Evolutionary conservation across 1,284 basidiomycete genomes (phyloP), one percentile per base, ranked within the genome.

Genomic region (Pseudozyma flocculosa): DNA sequence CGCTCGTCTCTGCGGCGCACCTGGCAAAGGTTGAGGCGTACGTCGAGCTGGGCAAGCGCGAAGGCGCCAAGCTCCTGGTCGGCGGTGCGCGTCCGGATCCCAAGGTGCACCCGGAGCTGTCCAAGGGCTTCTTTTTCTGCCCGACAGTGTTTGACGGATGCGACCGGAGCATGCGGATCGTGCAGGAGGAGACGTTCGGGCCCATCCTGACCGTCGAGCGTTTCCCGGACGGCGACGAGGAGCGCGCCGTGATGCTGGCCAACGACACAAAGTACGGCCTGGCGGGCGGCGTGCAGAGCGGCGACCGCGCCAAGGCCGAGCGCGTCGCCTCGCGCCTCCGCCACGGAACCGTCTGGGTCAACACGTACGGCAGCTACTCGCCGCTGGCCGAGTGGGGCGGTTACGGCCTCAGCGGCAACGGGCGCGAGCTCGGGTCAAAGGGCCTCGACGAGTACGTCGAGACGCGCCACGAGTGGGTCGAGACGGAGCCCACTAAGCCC

Each of bases 231-330:
- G 75, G 75, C 21, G 76, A 78, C 42, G 76, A 78, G 50, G 69
- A 64, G 37, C 55, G 45, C 13, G 76, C 76, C 8, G 45, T 76
- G 24, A 59, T 52, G 18, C 52, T 78, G 9, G 76, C 71, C 37
- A 78, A 78, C 48, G 76, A 78, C 49, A 78, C 76, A 38, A 70
- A 69, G 60, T 78, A 75, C 43, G 76, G 76, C 11, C 58, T 78
- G 10, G 74, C 74, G 0, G 76, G 69, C 24, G 76, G 73, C 37
- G 74, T 78, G 40, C 76, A 76, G 48, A 64, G 63, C 9, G 51
- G 52, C 41, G 62, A 78, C 50, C 48, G 42, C 24, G 66, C 49
- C 39, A 50, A 67, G 2, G 74, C 73, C 7, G 51, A 62, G 30
- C 58, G 76, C 18, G 55, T 78, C 8, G 76, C 76, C 11, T 63